Percentiles rank a stretch among this genome's conserved stretches.
These are phyloP conservation scores for Phytophthora podocarpi DNA, from an alignment of 352 stramenopile genomes.

Conservation along the genomic window DNA sequence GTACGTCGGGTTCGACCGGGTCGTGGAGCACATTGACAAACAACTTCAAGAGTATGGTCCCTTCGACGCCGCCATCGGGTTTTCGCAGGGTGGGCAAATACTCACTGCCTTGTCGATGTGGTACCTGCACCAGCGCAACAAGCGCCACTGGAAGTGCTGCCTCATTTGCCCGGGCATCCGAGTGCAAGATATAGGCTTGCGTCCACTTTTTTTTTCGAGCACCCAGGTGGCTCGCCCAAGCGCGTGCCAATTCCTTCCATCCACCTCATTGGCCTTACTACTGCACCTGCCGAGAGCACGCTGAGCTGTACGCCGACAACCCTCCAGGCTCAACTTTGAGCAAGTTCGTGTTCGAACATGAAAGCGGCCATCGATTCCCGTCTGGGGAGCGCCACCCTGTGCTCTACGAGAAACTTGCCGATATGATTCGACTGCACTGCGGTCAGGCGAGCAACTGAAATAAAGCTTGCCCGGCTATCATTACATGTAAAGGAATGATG, in stretches of 20 bases:
- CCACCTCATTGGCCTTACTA: slow-evolving; percentile 60
- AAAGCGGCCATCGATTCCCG: slow-evolving; percentile 38
- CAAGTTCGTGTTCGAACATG: too few relatives aligned
- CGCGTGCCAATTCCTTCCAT: slow-evolving; percentile 59
- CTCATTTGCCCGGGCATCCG: slow-evolving; percentile 43
- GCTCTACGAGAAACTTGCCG: slow-evolving; percentile 31
- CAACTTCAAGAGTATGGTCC: slow-evolving; percentile 46
- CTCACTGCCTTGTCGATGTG: slow-evolving; percentile 49
- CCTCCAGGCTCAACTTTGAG: not conserved
- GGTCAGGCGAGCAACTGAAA: not conserved
- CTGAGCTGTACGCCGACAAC: slow-evolving; percentile 29
- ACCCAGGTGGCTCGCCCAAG: slow-evolving; percentile 22
- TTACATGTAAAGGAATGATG: too few relatives aligned
- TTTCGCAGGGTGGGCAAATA: slow-evolving; percentile 66
- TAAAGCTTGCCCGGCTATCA: too few relatives aligned
- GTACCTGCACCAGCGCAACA: slow-evolving; percentile 35
- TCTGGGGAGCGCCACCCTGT: slow-evolving; percentile 20
- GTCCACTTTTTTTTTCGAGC: slow-evolving; percentile 46
- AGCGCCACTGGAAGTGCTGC: slow-evolving; percentile 46
- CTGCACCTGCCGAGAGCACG: slow-evolving; percentile 39
- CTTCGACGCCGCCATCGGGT: slow-evolving; percentile 61
- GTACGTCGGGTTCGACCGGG: slow-evolving; percentile 47
- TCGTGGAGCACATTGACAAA: slow-evolving; percentile 47
- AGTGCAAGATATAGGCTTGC: slow-evolving; percentile 30
- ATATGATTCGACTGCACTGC: slow-evolving; percentile 28